These are phyloP conservation scores for Colletotrichum eremochloae DNA, from an alignment of 2,329 filamentous ascomycete genomes.

Conservation along the genomic window DNA sequence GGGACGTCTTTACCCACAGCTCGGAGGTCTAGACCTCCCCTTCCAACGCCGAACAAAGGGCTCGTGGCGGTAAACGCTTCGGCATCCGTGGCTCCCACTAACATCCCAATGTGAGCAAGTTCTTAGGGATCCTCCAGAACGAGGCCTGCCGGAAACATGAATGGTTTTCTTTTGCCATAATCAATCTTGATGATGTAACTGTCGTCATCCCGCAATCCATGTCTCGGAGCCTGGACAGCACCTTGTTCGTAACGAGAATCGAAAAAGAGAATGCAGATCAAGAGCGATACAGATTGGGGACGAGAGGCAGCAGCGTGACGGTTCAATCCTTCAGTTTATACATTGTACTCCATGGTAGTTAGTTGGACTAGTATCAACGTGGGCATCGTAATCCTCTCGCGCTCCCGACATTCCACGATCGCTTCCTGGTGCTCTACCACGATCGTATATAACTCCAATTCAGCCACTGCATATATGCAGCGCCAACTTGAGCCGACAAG, in stretches of 20 bases:
- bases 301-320: too few relatives aligned
- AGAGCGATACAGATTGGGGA: too few relatives aligned
- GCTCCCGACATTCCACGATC: too few relatives aligned
- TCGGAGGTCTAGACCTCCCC: slow-evolving; percentile 8
- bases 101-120: neutral
- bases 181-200: neutral
- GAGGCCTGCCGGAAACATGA: neutral
- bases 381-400: too few relatives aligned
- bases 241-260: too few relatives aligned
- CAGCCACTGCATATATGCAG: neutral
- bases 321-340: too few relatives aligned
- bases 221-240: neutral
- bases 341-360: too few relatives aligned
- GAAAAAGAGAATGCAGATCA: too few relatives aligned
- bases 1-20: neutral
- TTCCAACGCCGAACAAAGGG: neutral
- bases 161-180: too few relatives aligned
- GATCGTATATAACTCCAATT: neutral
- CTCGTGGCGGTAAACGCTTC: neutral
- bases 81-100: neutral
- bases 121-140: neutral
- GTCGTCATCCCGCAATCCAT: neutral
- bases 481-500: neutral
- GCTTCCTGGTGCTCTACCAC: neutral
- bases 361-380: too few relatives aligned